Base-by-base conservation (phyloP, 768 basidiomycete genomes). In the Coprinopsis strossmayeri region DNA sequence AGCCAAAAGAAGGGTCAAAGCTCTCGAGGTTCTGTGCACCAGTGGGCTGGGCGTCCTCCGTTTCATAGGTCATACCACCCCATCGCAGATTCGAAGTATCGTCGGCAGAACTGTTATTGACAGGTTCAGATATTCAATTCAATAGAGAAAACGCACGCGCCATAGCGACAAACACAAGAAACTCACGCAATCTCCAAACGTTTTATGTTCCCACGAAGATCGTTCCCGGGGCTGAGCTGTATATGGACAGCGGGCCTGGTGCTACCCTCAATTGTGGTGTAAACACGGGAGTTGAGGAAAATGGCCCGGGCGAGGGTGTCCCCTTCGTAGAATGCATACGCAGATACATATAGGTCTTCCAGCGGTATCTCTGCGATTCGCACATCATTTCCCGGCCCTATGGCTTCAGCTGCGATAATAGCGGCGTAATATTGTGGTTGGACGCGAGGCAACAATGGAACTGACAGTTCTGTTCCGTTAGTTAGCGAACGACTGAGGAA, bases 401-500 rank as follows among this genome's bases (percentile, higher is more conserved):
- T 73, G 17, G 76, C 73, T 62, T 80, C 79, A 5, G 73, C 77
- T 27, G 73, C 71, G 35, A 84, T 71, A 50, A 86, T 71, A 2
- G 77, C 80, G 0, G 74, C 77, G 53, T 85, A 86, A 61, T 84
- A 87, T 13, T 72, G 66, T 0, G 84, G 77, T 53, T 82, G 81
- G 44, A 86, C 66, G 50, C 83, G 81, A 1, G 83, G 75, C 21
- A 71, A 63, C 11, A 73, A 62, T 0, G 82, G 79, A 3, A 63
- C 57, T n/a, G 72, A 20, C 13, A 83, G 69, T 1, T 69, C 52
- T 13, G 75, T 67, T 10, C 77, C 82, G 57, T 85, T 74, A 46
- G 77, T 55, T 17, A 69, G 80, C 1, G 81, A 85, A 12, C 72
- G 67, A 26, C 77, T 77, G 32, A 86, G 64, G 1, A 75, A 64